Percentiles rank a stretch among this genome's conserved stretches.
Conservation (phyloP, 2,329 filamentous ascomycete species). For the Cytospora mali region DNA sequence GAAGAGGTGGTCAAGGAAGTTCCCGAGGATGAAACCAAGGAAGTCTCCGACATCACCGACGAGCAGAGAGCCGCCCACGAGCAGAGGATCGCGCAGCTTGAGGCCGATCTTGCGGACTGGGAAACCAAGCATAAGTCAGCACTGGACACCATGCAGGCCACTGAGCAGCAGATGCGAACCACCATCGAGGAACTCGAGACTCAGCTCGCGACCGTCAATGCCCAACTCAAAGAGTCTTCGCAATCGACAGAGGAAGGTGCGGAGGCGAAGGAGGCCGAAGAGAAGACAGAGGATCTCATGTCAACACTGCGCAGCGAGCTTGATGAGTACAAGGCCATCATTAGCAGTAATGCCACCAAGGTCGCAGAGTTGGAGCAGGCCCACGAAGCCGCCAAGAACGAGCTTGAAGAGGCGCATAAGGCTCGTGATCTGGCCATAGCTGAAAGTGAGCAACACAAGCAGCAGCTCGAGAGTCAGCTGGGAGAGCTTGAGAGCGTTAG, state of each 20-base stretch:
- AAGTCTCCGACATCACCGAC: slow-evolving; percentile 32
- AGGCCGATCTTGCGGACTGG: slow-evolving; percentile 74
- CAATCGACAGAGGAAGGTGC: slow-evolving; percentile 28
- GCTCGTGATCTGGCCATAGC: slow-evolving; percentile 56
- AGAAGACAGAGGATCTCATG: slow-evolving; percentile 62
- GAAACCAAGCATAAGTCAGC: slow-evolving; percentile 73
- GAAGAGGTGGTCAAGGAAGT: not conserved
- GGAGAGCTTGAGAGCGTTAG: slow-evolving; percentile 68
- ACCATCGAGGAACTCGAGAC: slow-evolving; percentile 75
- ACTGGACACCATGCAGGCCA: slow-evolving; percentile 69
- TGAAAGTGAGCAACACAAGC: slow-evolving; percentile 49
- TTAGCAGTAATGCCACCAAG: slow-evolving; percentile 68
- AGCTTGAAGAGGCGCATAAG: slow-evolving; percentile 68
- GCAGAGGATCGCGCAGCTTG: slow-evolving; percentile 64
- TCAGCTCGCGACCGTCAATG: slow-evolving; percentile 37
- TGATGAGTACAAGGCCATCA: slow-evolving; percentile 76
- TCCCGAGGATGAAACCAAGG: slow-evolving; percentile 30
- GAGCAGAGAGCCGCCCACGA: slow-evolving; percentile 48
- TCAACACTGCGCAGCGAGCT: slow-evolving; percentile 71
- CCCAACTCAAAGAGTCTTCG: slow-evolving; percentile 18
- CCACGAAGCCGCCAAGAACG: slow-evolving; percentile 64
- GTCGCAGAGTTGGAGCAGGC: slow-evolving; percentile 75
- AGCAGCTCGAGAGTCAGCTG: slow-evolving; percentile 39
- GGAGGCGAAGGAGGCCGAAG: slow-evolving; percentile 51
- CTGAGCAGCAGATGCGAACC: slow-evolving; percentile 71